These are phyloP conservation scores for Kodamaea kaohsiungensis DNA, from an alignment of 805 yeast species.

Conservation along the genomic window DNA sequence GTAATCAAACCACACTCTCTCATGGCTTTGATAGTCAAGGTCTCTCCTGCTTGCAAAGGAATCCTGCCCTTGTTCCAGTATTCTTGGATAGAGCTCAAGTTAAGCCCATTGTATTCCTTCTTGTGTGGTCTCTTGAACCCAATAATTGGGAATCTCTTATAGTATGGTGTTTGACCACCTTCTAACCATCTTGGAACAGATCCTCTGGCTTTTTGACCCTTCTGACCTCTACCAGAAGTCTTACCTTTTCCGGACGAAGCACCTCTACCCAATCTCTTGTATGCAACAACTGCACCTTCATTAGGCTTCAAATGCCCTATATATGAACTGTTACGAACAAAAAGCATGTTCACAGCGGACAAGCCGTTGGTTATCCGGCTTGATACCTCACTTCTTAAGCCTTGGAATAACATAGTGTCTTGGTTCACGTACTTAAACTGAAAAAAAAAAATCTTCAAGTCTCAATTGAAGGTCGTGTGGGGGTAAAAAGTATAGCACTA, in stretches of 20 bases:
- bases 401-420: not conserved
- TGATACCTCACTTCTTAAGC: not conserved
- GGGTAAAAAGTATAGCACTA: not conserved
- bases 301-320: conserved; percentile 60
- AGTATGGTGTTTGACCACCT: conserved; percentile 97
- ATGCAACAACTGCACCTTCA: conserved; percentile 57
- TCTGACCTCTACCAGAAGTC: conserved; percentile 96
- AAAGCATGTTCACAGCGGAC: not conserved
- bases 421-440: not conserved
- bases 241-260: conserved; percentile 92
- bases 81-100: conserved; percentile 67
- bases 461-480: not conserved
- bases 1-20: conserved; percentile 69
- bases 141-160: conserved; percentile 79
- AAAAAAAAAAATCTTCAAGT: not conserved
- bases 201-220: conserved; percentile 97
- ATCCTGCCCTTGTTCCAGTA: conserved; percentile 72
- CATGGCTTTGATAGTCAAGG: conserved; percentile 76
- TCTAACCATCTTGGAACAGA: conserved; percentile 91
- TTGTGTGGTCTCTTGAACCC: conserved; percentile 77
- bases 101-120: conserved; percentile 55
- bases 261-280: conserved; percentile 91
- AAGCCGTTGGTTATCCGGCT: not conserved
- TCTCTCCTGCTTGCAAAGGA: conserved; percentile 55
- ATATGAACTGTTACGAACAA: conserved; percentile 35